A percentile compares a stretch with the other conserved stretches of the same genome.
phyloP scores from a whole-genome alignment of 495 filamentous ascomycete genomes.

The Cryomyces minteri region DNA sequence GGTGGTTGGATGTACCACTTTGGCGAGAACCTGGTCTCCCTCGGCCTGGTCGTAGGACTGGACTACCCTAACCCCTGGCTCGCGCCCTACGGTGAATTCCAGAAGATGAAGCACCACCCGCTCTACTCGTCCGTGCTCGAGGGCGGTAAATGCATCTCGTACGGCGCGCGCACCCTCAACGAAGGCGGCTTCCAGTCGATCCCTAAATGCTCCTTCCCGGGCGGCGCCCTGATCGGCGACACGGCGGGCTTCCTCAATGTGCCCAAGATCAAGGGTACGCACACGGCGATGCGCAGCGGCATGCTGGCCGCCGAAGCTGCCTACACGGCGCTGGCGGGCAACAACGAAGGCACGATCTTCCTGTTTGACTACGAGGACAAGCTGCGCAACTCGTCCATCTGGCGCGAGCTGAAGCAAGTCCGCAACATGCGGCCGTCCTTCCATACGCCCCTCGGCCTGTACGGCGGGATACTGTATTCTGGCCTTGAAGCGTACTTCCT shows the following conservation, averaged over 20 bases:
- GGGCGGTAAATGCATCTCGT: constrained; percentile 94
- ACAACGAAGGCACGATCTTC: constrained; percentile 43
- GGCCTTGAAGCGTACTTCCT: constrained; percentile 81
- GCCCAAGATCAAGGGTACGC: constrained; percentile 95
- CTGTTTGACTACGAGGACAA: constrained; percentile 87
- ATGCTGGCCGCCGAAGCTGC: constrained; percentile 92
- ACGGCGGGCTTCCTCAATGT: constrained; percentile 95
- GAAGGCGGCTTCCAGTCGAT: constrained; percentile 98
- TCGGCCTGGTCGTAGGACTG: constrained; percentile 84
- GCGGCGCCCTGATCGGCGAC: constrained; percentile 89
- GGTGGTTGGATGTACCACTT: constrained; percentile 99
- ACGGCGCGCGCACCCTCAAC: constrained; percentile 81
- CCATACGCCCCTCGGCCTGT: constrained; percentile 63
- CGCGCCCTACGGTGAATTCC: constrained; percentile 89
- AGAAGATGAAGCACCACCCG: constrained; percentile 97
- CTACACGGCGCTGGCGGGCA: constrained; percentile 48
- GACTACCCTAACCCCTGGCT: constrained; percentile 97
- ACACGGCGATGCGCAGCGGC: constrained; percentile 92
- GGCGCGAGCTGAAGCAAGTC: constrained; percentile 86
- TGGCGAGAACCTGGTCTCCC: constrained; percentile 86
- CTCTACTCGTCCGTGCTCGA: constrained; percentile 65
- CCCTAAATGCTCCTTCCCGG: constrained; percentile 88
- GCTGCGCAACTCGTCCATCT: constrained; percentile 73
- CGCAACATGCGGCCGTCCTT: constrained; percentile 96
- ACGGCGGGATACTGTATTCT: constrained; percentile 83